Conservation (phyloP, 2,329 filamentous ascomycete genomes). For the Rugonectria rugulosa region DNA sequence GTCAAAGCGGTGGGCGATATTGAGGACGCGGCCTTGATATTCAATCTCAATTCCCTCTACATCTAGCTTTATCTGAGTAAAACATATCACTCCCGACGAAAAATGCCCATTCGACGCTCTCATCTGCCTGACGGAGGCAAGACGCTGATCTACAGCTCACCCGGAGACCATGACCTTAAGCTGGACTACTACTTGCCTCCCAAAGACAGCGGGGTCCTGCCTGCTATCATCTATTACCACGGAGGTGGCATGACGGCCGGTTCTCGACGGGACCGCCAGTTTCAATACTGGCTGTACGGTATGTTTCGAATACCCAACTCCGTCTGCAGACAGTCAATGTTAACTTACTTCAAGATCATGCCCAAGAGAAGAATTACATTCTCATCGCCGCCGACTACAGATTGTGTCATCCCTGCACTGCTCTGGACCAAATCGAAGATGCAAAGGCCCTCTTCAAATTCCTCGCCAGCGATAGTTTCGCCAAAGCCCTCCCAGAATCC, state of each 20-base stretch:
- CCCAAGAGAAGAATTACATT: slow-evolving; percentile 10
- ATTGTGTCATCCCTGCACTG: slow-evolving; percentile 13
- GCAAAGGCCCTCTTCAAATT: slow-evolving; percentile 14
- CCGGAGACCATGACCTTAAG: slow-evolving; percentile 9
- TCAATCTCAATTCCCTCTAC: too few species aligned
- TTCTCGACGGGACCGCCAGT: slow-evolving; percentile 5
- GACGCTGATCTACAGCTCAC: slow-evolving; percentile 10
- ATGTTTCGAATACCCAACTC: not conserved
- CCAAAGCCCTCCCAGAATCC: not conserved
- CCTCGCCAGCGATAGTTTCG: slow-evolving; percentile 1
- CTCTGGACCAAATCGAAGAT: slow-evolving; percentile 15
- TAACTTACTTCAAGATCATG: slow-evolving; percentile 1
- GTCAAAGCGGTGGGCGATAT: too few species aligned
- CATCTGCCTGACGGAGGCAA: not conserved
- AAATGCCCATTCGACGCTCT: not conserved
- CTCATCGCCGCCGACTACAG: slow-evolving; percentile 14
- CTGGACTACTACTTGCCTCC: slow-evolving; percentile 13
- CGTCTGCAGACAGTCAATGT: not conserved
- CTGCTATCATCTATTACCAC: slow-evolving; percentile 8
- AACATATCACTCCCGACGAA: not conserved
- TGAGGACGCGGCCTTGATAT: too few species aligned
- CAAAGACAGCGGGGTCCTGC: not conserved
- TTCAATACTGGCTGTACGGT: slow-evolving; percentile 15
- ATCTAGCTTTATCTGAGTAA: too few species aligned
- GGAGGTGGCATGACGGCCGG: slow-evolving; percentile 18